Evolutionary conservation across 2,329 filamentous ascomycete genomes (phyloP).

Genomic region (Ophiognomonia clavigignenti-juglandacearum): DNA sequence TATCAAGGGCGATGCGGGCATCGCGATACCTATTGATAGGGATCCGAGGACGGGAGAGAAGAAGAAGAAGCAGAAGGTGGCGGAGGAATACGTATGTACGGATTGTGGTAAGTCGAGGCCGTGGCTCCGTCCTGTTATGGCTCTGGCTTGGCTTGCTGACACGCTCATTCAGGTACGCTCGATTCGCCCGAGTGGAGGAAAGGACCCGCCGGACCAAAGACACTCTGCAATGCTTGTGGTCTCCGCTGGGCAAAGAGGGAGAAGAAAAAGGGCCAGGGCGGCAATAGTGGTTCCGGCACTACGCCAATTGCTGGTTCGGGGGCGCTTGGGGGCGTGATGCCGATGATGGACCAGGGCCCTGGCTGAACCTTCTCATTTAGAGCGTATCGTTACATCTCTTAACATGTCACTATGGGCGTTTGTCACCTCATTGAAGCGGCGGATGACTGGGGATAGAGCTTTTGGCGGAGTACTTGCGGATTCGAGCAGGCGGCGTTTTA

Average conservation of each 20-base stretch:
- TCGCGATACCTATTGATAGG: slow-evolving; percentile 76
- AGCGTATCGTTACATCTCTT: no score
- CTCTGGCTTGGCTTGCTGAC: background rate
- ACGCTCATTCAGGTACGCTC: slow-evolving; percentile 55
- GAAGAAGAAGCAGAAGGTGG: slow-evolving; percentile 80
- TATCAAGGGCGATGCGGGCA: slow-evolving; percentile 80
- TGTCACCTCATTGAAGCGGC: no score
- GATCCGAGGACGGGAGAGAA: slow-evolving; percentile 69
- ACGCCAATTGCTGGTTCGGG: slow-evolving; percentile 1
- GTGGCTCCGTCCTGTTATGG: background rate
- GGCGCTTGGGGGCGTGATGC: slow-evolving; percentile 3
- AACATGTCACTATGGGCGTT: no score
- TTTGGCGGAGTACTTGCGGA: no score
- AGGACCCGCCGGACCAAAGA: slow-evolving; percentile 88
- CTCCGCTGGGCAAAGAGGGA: slow-evolving; percentile 74
- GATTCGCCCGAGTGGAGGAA: slow-evolving; percentile 97
- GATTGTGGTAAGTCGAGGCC: slow-evolving; percentile 67
- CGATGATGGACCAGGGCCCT: slow-evolving; percentile 9
- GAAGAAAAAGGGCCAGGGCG: slow-evolving; percentile 53
- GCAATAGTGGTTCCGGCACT: slow-evolving; percentile 6
- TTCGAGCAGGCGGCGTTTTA: no score
- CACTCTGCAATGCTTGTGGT: slow-evolving; percentile 91
- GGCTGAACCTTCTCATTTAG: slow-evolving; percentile 7
- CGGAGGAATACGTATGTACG: slow-evolving; percentile 89
- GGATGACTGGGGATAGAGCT: no score